These are phyloP conservation scores for Syncephalastrum contaminatum DNA, from an alignment of 371 early-diverging fungal species.

Conservation along the genomic window DNA sequence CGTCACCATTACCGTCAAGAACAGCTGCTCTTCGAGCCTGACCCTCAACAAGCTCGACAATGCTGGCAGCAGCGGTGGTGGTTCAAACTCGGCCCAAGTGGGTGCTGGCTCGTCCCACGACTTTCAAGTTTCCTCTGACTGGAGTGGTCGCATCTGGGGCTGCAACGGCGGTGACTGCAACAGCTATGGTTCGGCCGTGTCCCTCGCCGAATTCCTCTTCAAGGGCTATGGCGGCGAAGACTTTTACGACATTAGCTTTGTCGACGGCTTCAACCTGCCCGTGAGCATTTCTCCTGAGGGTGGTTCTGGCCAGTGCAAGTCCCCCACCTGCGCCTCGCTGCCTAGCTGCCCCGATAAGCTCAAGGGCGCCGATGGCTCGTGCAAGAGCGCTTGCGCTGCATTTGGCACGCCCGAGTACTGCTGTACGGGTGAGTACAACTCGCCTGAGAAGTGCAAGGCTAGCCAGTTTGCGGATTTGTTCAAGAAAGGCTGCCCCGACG, in stretches of 20 bases:
- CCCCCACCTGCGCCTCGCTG: slow-evolving; percentile 25
- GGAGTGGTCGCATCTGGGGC: slow-evolving; percentile 42
- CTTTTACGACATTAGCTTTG: slow-evolving; percentile 43
- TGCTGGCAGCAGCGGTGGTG: slow-evolving; percentile 9
- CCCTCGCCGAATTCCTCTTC: slow-evolving; percentile 42
- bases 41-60: slow-evolving; percentile 37
- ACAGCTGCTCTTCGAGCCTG: slow-evolving; percentile 26
- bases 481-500: slow-evolving; percentile 42
- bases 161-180: slow-evolving; percentile 31
- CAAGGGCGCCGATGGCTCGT: slow-evolving; percentile 30
- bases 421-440: slow-evolving; percentile 35
- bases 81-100: slow-evolving; percentile 7
- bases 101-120: slow-evolving; percentile 18
- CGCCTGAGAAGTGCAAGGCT: slow-evolving; percentile 24
- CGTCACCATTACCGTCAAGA: slow-evolving; percentile 39
- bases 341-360: slow-evolving; percentile 39
- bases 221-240: slow-evolving; percentile 18
- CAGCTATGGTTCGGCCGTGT: slow-evolving; percentile 22
- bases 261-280: slow-evolving; percentile 42
- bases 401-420: slow-evolving; percentile 37
- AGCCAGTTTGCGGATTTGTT: slow-evolving; percentile 31
- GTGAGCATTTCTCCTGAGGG: slow-evolving; percentile 30
- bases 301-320: slow-evolving; percentile 23
- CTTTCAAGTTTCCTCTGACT: slow-evolving; percentile 21
- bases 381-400: slow-evolving; percentile 39